Evolutionary conservation across 2,329 filamentous ascomycete species (phyloP), one percentile per base, ranked within the genome.

Genomic region (Hypoxylon sp.): DNA sequence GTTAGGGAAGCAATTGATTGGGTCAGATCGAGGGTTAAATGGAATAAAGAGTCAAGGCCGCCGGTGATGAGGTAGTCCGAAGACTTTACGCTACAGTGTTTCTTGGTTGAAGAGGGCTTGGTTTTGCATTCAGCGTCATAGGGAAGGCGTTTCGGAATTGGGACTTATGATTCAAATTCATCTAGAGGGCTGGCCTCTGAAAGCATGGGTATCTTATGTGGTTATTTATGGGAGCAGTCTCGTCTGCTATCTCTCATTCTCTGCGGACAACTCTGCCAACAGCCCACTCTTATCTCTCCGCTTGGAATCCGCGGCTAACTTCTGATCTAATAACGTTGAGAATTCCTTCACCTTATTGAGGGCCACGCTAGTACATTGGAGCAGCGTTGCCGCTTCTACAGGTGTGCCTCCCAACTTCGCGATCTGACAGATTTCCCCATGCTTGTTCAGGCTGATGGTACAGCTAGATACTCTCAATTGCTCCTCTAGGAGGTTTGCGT

Each of bases 1-100:
- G 96, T 99, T 2, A 90, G 89, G 76, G 96, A 98, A 83, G 95
- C 96, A 0, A 92, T 99, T n/a, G 96, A 98, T 77, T 99, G 96
- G 96, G 85, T 99, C 66, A 90, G 93, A 78, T 95, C 91, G 73
- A 86, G 96, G 68, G 94, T 98, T 29, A 94, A 93, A 80, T 98
- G 96, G 94, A 98, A 98, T 79, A 97, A 96, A 82, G 95, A 98
- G 80, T 91, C 90, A 3, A 87, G 96, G 68, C 94, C 95, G 70
- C 96, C 96, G 1, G 90, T 97, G 58, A 97, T 98, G 94, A 88
- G 94, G 82, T 98, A 67, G 69, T 44, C 24, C 51, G 42, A 42
- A 59, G 55, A 24, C 33, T 59, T 31, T 39, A 62, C 29, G 31
- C 51, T 47, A 19, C 29, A 31, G 6, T 51, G 33, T 50, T 66